Conservation (phyloP, 2,329 filamentous ascomycete genomes). For the Nakataea oryzae region DNA sequence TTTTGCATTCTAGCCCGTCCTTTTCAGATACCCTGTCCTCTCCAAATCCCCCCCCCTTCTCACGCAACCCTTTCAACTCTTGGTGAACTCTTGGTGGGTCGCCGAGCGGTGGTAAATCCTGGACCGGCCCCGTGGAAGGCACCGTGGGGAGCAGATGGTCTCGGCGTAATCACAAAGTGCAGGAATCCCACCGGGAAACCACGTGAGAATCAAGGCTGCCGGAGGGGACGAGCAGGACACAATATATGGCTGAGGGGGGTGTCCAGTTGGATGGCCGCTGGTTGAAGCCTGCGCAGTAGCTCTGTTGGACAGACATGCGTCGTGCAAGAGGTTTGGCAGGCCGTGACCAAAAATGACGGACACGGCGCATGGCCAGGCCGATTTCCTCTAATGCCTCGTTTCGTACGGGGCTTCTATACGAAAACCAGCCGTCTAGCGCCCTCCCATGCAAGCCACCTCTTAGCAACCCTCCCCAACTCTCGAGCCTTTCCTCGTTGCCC, state of each 20-base stretch:
- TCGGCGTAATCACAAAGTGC: too few relatives aligned
- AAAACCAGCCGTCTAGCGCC: not conserved
- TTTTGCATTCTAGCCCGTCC: too few relatives aligned
- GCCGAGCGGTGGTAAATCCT: not conserved
- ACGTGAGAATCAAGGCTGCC: not conserved
- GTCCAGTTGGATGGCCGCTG: too few relatives aligned
- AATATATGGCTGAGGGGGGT: too few relatives aligned
- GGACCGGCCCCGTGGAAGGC: not conserved
- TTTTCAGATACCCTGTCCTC: too few relatives aligned
- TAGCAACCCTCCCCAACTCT: not conserved
- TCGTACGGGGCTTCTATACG: not conserved
- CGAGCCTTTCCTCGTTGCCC: not conserved
- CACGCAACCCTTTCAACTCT: too few relatives aligned
- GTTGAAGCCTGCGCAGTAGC: too few relatives aligned
- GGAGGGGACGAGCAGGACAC: too few relatives aligned
- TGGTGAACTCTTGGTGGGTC: too few relatives aligned
- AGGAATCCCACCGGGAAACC: not conserved
- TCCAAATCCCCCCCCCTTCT: too few relatives aligned
- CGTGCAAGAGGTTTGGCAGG: not conserved
- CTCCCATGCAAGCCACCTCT: not conserved
- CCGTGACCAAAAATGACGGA: not conserved
- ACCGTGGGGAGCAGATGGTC: too few relatives aligned
- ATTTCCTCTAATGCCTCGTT: not conserved
- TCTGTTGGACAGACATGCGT: not conserved
- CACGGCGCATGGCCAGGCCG: not conserved